These are phyloP conservation scores for Mucor racemosus DNA, from an alignment of 371 early-diverging fungal species.

Conservation along the genomic window DNA sequence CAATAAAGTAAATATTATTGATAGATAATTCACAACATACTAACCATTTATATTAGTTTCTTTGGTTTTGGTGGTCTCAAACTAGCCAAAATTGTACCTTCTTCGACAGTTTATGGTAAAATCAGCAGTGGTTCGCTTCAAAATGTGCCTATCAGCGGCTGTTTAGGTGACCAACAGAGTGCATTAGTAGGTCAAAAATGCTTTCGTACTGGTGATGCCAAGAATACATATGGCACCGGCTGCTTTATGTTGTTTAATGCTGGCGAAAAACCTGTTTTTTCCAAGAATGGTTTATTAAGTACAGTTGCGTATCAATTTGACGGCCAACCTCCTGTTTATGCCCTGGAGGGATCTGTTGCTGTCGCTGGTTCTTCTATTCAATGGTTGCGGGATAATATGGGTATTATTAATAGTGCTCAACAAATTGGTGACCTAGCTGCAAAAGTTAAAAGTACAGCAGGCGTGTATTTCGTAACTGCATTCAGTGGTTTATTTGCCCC, in stretches of 20 bases:
- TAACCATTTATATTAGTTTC: constrained; percentile 50
- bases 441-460: constrained; percentile 78
- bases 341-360: constrained; percentile 94
- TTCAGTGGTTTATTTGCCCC: constrained; percentile 95
- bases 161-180: constrained; percentile 97
- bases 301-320: constrained; percentile 94
- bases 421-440: constrained; percentile 68
- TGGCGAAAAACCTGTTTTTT: constrained; percentile 76
- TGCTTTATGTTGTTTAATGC: constrained; percentile 97
- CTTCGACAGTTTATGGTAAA: constrained; percentile 82
- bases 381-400: constrained; percentile 91
- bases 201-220: constrained; percentile 70
- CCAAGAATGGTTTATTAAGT: constrained; percentile 86
- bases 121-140: constrained; percentile 60
- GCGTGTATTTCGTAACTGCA: constrained; percentile 96
- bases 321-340: constrained; percentile 74
- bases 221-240: constrained; percentile 97
- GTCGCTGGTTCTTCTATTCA: constrained; percentile 93
- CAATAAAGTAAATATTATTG: constrained; percentile 58
- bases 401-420: constrained; percentile 68
- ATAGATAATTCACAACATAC: neutral
- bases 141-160: constrained; percentile 81
- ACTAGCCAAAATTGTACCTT: constrained; percentile 87
- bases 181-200: constrained; percentile 96
- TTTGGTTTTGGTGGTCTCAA: constrained; percentile 35